Evolutionary conservation across 108 stramenopile species (phyloP).

Genomic region (Cyclotella baltica): DNA sequence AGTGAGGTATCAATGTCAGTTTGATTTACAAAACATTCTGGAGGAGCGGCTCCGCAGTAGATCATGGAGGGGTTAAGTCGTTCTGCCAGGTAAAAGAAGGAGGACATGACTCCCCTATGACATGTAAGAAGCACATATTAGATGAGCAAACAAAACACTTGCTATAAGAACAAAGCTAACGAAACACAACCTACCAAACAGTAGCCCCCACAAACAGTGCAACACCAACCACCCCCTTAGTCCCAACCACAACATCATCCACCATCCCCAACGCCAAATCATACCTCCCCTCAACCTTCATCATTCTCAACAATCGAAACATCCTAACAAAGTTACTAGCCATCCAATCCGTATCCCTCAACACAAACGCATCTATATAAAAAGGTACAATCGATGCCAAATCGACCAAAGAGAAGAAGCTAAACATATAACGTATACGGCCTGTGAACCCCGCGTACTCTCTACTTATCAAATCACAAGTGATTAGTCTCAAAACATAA

Average conservation of each 20-base stretch:
- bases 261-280: slow-evolving; percentile 78
- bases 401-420: slow-evolving; percentile 85
- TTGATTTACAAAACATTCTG: slow-evolving; percentile 41
- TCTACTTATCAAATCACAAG: slow-evolving; percentile 65
- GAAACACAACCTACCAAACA: slow-evolving; percentile 73
- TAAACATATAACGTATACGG: slow-evolving; percentile 59
- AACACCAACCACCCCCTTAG: slow-evolving; percentile 74
- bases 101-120: slow-evolving; percentile 38
- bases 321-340: slow-evolving; percentile 87
- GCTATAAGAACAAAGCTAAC: neutral
- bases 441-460: slow-evolving; percentile 56
- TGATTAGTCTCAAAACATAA: slow-evolving; percentile 77
- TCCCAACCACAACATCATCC: slow-evolving; percentile 81
- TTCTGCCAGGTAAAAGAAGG: slow-evolving; percentile 88
- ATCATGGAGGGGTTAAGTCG: slow-evolving; percentile 80
- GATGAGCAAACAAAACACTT: neutral
- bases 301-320: slow-evolving; percentile 92
- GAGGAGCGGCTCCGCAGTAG: slow-evolving; percentile 73
- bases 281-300: slow-evolving; percentile 88
- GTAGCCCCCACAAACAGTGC: slow-evolving; percentile 89
- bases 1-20: slow-evolving; percentile 69
- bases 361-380: slow-evolving; percentile 84
- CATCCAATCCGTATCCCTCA: slow-evolving; percentile 65
- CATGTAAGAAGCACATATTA: neutral
- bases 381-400: slow-evolving; percentile 88